phyloP scores from a whole-genome alignment of 1,284 basidiomycete species.

The Heterobasidion occidentale region DNA sequence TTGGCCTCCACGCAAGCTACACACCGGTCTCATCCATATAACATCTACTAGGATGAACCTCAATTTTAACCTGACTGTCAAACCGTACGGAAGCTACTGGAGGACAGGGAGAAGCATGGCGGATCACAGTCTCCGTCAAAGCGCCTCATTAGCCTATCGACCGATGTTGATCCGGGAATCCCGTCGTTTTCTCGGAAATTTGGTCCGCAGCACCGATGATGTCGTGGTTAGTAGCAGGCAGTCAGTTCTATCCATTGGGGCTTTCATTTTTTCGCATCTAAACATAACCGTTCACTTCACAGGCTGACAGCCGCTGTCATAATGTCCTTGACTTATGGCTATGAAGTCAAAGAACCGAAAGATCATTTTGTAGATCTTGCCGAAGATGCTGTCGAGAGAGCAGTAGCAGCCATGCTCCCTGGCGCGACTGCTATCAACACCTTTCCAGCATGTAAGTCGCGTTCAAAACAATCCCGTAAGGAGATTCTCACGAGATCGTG shows the following conservation, averaged over 20 bases:
- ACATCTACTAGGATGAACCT: conserved; percentile 3
- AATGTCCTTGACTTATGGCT: conserved; percentile 4
- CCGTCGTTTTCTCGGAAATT: neutral
- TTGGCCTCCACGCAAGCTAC: neutral
- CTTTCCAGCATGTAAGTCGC: neutral
- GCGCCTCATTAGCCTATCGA: neutral
- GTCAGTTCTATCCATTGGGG: neutral
- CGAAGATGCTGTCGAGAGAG: neutral
- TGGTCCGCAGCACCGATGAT: neutral
- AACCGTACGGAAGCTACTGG: neutral
- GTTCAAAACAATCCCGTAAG: too few species aligned
- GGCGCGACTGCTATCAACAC: conserved; percentile 4
- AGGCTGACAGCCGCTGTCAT: conserved; percentile 1
- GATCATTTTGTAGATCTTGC: too few species aligned
- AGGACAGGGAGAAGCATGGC: neutral
- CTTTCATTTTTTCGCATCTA: neutral
- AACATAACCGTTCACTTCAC: neutral
- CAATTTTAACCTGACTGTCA: neutral
- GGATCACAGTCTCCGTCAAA: conserved; percentile 2
- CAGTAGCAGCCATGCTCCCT: neutral
- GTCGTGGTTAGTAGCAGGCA: neutral
- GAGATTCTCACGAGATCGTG: too few species aligned
- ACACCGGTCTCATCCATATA: neutral
- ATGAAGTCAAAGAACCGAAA: neutral
- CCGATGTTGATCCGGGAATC: neutral